phyloP scores from a whole-genome alignment of 1,139 yeast genomes.

The Yamadazyma dendronema region DNA sequence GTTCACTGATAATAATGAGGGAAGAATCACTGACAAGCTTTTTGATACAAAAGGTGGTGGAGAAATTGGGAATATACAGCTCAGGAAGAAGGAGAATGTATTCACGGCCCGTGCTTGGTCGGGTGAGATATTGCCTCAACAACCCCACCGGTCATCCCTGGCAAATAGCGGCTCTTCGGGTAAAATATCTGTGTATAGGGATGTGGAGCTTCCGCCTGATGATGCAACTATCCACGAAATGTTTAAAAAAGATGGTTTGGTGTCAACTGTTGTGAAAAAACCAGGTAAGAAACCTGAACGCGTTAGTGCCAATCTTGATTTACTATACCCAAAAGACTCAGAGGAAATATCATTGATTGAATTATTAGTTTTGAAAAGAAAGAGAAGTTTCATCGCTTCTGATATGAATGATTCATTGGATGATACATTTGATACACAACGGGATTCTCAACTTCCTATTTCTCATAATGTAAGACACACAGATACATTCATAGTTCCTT shows the following conservation, averaged over 20 bases:
- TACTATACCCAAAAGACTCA: constrained; percentile 40
- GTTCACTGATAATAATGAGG: constrained; percentile 25
- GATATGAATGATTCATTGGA: neutral
- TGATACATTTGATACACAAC: neutral
- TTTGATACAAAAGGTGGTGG: constrained; percentile 15
- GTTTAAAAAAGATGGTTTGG: constrained; percentile 9
- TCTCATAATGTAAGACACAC: neutral
- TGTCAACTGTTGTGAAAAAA: constrained; percentile 42
- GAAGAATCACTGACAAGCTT: constrained; percentile 30
- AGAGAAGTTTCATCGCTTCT: neutral
- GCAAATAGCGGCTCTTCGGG: constrained; percentile 4
- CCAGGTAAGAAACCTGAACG: constrained; percentile 66
- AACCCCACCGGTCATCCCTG: constrained; percentile 26
- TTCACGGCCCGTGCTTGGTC: constrained; percentile 61
- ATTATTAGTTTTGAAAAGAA: constrained; percentile 40
- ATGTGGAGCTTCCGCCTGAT: constrained; percentile 10
- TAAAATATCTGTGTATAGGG: constrained; percentile 22
- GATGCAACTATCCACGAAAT: constrained; percentile 8
- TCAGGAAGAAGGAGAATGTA: constrained; percentile 65
- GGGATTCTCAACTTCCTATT: neutral
- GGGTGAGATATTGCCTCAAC: constrained; percentile 56
- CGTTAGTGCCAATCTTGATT: constrained; percentile 58
- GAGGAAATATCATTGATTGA: constrained; percentile 63
- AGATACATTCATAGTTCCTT: constrained; percentile 33
- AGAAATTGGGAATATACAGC: constrained; percentile 49